Percentiles rank a stretch among this genome's conserved stretches.
phyloP scores from a whole-genome alignment of 106 monocot genomes.

The Agapanthus africanus region DNA sequence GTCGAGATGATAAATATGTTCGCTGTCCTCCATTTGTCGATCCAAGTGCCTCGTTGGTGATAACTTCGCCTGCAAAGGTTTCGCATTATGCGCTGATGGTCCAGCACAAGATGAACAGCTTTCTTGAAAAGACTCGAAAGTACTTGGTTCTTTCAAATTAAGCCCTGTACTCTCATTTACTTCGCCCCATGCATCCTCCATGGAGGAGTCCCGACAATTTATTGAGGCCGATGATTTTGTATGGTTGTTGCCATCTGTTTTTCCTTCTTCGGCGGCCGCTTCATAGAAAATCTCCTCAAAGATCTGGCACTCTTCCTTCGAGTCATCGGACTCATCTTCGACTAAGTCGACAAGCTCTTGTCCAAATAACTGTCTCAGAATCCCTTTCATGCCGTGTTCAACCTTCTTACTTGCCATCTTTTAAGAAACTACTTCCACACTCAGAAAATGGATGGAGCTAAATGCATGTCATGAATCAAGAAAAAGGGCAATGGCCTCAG shows the following conservation, averaged over 20 bases:
- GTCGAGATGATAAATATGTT: too few relatives aligned
- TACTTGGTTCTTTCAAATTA: conserved; percentile 4
- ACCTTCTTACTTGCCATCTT: conserved; percentile 18
- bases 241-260: not conserved
- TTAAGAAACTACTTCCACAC: not conserved
- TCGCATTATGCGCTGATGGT: not conserved
- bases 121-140: not conserved
- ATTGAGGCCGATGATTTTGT: too few relatives aligned
- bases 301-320: conserved; percentile 42
- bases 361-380: conserved; percentile 38
- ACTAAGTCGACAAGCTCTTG: conserved; percentile 21
- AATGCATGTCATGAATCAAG: too few relatives aligned
- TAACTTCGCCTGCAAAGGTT: not conserved
- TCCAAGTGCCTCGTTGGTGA: not conserved
- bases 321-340: conserved; percentile 22
- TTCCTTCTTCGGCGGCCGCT: not conserved
- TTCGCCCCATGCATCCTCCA: conserved; percentile 11
- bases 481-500: too few relatives aligned
- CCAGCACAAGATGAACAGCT: conserved; percentile 12
- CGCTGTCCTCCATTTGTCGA: not conserved
- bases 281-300: conserved; percentile 50
- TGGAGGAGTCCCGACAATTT: too few relatives aligned
- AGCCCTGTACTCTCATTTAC: not conserved
- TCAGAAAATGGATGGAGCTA: too few relatives aligned
- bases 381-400: too few relatives aligned